These are phyloP conservation scores for Termitomyces bulborhizus DNA, from an alignment of 768 basidiomycete species.

Conservation along the genomic window DNA sequence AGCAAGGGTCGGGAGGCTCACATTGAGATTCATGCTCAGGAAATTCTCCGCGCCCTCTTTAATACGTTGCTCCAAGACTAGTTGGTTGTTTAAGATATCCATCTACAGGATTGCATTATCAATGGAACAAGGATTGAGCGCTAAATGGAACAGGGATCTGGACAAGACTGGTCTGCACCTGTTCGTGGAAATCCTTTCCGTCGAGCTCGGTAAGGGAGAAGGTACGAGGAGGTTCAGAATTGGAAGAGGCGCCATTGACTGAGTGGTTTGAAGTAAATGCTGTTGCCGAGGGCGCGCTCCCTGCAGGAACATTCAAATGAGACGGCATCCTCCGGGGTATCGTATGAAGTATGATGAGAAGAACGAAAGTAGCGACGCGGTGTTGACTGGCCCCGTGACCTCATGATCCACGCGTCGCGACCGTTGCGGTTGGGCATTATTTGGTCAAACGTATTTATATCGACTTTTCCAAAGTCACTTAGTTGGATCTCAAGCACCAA, in stretches of 20 bases:
- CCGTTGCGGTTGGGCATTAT: background rate
- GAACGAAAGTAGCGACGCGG: background rate
- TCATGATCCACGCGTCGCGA: background rate
- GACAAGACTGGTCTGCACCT: slow-evolving; percentile 26
- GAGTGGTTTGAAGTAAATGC: slow-evolving; percentile 20
- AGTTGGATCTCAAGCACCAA: too few species aligned
- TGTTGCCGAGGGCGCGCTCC: slow-evolving; percentile 14
- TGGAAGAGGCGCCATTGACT: slow-evolving; percentile 15
- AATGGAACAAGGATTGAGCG: background rate
- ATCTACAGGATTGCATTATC: slow-evolving; percentile 34
- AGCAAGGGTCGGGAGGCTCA: slow-evolving; percentile 21
- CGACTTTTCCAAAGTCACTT: too few species aligned
- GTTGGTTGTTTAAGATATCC: slow-evolving; percentile 56
- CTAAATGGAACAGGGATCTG: background rate
- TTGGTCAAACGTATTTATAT: too few species aligned
- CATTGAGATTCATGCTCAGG: slow-evolving; percentile 58
- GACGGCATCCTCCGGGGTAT: slow-evolving; percentile 14
- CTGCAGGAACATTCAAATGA: slow-evolving; percentile 13
- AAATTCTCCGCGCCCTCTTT: slow-evolving; percentile 92
- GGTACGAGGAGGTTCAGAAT: slow-evolving; percentile 14
- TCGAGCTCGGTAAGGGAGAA: slow-evolving; percentile 37
- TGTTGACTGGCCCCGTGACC: slow-evolving; percentile 9
- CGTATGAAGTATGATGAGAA: background rate
- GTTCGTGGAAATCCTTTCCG: slow-evolving; percentile 37
- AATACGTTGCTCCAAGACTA: slow-evolving; percentile 75